Evolutionary conservation across 805 yeast species (phyloP), one percentile per base, ranked within the genome.

Genomic region (Yarrowia porcina): DNA sequence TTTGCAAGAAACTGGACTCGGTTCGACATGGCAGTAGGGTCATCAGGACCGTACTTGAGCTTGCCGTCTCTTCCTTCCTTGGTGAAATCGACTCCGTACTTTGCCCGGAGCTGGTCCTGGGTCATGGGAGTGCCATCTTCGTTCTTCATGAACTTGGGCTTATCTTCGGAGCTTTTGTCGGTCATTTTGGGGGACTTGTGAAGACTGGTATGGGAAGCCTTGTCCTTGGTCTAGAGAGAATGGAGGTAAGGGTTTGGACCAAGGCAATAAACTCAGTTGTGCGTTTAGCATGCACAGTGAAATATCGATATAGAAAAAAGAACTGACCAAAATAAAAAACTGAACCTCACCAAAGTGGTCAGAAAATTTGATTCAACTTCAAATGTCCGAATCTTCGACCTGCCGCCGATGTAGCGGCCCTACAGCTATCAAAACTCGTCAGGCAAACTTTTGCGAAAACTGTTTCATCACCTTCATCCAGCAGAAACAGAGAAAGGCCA

Each of bases 11-110:
- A 91, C 64, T 83, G 78, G 66, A 82, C 82, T 70, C 85, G 85
- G 71, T 89, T 92, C 25, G 83, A 75, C 60, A 83, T 81, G 39
- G 86, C 83, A 9, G 88, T 85, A 23, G 98, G 98, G 62, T 85
- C 84, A 67, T 94, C 99, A 0, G 98, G 98, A 69, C 88, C 90
- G 70, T 83, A 87, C 70, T 84, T 85, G 72, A 78, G 81, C 18
- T 83, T 77, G 3, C 84, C 84, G 21, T 86, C 88, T 60, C 80
- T 72, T 4, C 82, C 82, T n/a, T 86, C 87, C 59, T 80, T 72
- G 11, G 87, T 79, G 67, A 86, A 88, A 66, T 82, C 80, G 2
- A 84, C 84, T 63, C 78, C 75, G 3, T 68, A 68, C 59, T 76
- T 78, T 42, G 79, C 79, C 57, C 74, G 59, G 27, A 56, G 49